phyloP scores from a whole-genome alignment of 768 basidiomycete genomes.

The Exsudoporus frostii region DNA sequence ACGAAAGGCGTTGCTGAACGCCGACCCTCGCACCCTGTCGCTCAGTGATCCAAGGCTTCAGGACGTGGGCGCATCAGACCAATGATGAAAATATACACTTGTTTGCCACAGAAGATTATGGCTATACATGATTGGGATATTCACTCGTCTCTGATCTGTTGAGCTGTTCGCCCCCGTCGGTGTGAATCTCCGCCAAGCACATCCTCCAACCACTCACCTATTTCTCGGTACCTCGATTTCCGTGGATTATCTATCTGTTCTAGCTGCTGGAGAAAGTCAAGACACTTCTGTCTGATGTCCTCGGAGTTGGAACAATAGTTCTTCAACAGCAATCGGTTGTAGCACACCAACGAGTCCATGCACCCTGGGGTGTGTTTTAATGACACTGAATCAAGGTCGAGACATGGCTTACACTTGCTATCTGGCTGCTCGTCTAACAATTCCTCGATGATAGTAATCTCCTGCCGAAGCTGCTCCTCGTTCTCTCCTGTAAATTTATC shows the following conservation, averaged over 20 bases:
- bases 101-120: neutral
- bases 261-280: slow-evolving; percentile 53
- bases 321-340: slow-evolving; percentile 66
- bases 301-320: slow-evolving; percentile 40
- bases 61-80: neutral
- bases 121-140: neutral
- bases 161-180: slow-evolving; percentile 15
- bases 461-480: slow-evolving; percentile 56
- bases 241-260: slow-evolving; percentile 64
- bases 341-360: slow-evolving; percentile 87
- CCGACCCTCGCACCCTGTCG: neutral
- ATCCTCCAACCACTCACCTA: slow-evolving; percentile 40
- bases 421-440: slow-evolving; percentile 87
- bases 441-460: slow-evolving; percentile 78
- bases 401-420: slow-evolving; percentile 70
- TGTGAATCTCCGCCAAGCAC: neutral
- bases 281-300: slow-evolving; percentile 45
- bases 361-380: slow-evolving; percentile 60
- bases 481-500: slow-evolving; percentile 50
- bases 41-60: neutral
- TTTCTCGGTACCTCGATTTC: slow-evolving; percentile 62
- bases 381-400: neutral
- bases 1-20: neutral
- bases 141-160: slow-evolving; percentile 12
- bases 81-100: neutral